These are phyloP conservation scores for Aspergillus pseudoglaucus DNA, from an alignment of 2,329 filamentous ascomycete species.

Conservation along the genomic window DNA sequence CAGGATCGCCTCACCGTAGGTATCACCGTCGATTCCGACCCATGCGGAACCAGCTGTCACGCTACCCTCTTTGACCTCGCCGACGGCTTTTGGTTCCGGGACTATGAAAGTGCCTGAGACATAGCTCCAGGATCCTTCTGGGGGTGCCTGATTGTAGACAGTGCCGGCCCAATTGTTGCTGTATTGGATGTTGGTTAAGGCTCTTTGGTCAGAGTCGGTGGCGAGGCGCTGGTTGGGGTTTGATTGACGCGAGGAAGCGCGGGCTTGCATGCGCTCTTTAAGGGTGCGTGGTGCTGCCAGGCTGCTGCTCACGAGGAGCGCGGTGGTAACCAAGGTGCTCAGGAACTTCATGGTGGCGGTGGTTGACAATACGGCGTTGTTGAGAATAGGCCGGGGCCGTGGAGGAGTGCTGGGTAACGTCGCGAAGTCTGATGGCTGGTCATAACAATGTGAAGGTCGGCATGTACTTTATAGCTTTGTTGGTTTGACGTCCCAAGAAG, in stretches of 20 bases:
- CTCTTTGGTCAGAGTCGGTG: slow-evolving; percentile 6
- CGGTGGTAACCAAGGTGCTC: slow-evolving; percentile 13
- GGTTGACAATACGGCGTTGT: neutral
- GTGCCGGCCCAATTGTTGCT: slow-evolving; percentile 56
- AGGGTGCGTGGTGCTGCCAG: slow-evolving; percentile 25
- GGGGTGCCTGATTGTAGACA: slow-evolving; percentile 41
- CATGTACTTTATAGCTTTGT: neutral
- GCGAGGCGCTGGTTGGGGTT: slow-evolving; percentile 12
- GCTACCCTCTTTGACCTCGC: slow-evolving; percentile 24
- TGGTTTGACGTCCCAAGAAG: neutral
- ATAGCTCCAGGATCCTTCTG: slow-evolving; percentile 43
- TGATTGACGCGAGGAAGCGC: slow-evolving; percentile 20
- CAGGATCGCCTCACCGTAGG: slow-evolving; percentile 48
- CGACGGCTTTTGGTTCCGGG: slow-evolving; percentile 42
- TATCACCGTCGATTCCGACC: slow-evolving; percentile 59
- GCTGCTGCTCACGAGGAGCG: slow-evolving; percentile 17
- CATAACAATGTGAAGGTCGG: neutral
- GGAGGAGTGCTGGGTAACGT: neutral
- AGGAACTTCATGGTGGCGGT: slow-evolving; percentile 25
- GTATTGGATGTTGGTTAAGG: slow-evolving; percentile 42
- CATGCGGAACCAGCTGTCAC: slow-evolving; percentile 48
- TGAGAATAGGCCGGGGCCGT: neutral
- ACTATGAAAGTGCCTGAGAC: slow-evolving; percentile 45
- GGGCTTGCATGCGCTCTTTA: slow-evolving; percentile 22
- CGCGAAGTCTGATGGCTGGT: neutral